phyloP scores from a whole-genome alignment of 345 rosid genomes.

The Conringia planisiliqua region DNA sequence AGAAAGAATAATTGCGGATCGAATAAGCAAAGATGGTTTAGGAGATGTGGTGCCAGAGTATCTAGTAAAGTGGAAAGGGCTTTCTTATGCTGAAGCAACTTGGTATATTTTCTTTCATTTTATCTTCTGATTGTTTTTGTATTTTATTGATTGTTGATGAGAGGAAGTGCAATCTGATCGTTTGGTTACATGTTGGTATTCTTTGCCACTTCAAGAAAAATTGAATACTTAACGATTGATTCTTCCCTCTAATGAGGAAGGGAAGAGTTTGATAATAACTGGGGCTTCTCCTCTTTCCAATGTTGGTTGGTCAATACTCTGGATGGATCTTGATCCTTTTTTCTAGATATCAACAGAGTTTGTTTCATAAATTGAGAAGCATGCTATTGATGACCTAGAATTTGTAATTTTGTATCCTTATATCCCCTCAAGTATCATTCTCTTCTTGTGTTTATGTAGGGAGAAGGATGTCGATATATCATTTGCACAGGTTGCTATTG shows the following conservation, averaged over 20 bases:
- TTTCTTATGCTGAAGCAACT: slow-evolving; percentile 99
- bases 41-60: slow-evolving; percentile 86
- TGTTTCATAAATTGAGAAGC: background rate
- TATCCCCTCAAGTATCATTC: background rate
- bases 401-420: background rate
- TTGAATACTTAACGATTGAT: background rate
- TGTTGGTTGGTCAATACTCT: background rate
- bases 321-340: background rate
- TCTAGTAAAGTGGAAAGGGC: slow-evolving; percentile 98
- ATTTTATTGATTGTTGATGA: background rate
- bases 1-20: slow-evolving; percentile 86
- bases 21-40: slow-evolving; percentile 66
- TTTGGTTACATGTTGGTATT: slow-evolving; percentile 6
- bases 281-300: background rate
- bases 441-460: slow-evolving; percentile 43
- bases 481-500: slow-evolving; percentile 94
- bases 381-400: background rate
- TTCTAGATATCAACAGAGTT: background rate
- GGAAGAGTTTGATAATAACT: background rate
- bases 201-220: background rate
- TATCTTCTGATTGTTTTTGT: background rate
- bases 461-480: slow-evolving; percentile 87
- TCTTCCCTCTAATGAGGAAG: background rate
- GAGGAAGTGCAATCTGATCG: background rate
- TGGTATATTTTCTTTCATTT: slow-evolving; percentile 50